Base-by-base conservation (phyloP, 2,329 filamentous ascomycete species). In the Fusarium sp. region DNA sequence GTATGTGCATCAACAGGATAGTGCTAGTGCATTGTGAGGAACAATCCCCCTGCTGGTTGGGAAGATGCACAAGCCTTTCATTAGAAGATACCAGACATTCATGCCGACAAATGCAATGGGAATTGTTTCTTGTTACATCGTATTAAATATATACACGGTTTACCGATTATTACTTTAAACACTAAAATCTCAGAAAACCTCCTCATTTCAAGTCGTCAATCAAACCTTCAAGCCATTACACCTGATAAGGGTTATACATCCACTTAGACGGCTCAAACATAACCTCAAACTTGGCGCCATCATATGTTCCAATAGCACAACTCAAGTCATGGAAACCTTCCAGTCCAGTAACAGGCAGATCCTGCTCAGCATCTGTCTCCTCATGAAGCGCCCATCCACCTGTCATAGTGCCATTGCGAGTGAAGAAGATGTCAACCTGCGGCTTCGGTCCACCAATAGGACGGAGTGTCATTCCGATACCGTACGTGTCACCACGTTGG, bases 341-440 rank as follows among this genome's bases (percentile, higher is more conserved):
- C 49, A 95, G 79, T 0, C 93, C 92, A 7, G 80, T 84, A 2
- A 91, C 86, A 0, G 89, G 88, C 60, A 88, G 78, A 73, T 91
- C 89, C 73, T 87, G 80, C 69, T 86, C 81, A 6, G 82, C 80
- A 77, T 95, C 92, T 55, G 87, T 84, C 82, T 93, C 90, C 81
- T 94, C 92, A 71, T 93, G 89, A 46, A 94, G 77, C 77, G 93
- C 85, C 92, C 93, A 96, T 1, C 84, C 81, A 1, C 86, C 89
- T 1, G 80, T 83, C 65, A 82, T 81, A 56, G 75, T 77, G 2
- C 92, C 93, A 69, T 93, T 85, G 42, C 89, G 81, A 14, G 91
- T 94, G 64, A 94, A 88, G 79, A 94, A 94, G 60, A 82, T 74
- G 18, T 76, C 80, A 11, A 80, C 77, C 46, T 76, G 73, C n/a